Percentiles rank a stretch among this genome's conserved stretches.
phyloP scores from a whole-genome alignment of 176 grass and related monocot genomes.

The Urochloa ruziziensis region DNA sequence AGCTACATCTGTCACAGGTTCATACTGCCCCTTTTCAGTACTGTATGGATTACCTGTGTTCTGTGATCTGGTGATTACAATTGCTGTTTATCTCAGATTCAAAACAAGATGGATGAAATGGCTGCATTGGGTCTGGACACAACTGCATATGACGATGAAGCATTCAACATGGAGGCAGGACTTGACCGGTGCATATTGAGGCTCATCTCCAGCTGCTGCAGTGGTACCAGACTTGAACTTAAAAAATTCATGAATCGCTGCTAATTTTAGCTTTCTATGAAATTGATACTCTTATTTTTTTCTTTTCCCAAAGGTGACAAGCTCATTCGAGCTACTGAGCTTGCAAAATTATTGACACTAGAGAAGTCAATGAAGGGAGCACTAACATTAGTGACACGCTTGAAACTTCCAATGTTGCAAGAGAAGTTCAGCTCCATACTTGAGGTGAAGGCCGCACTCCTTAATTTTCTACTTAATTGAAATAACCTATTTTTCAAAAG shows the following conservation, averaged over 20 bases:
- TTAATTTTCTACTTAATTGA: constrained; percentile 6
- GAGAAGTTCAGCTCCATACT: constrained; percentile 82
- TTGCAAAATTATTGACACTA: constrained; percentile 67
- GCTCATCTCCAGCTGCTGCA: constrained; percentile 92
- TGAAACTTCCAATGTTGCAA: constrained; percentile 87
- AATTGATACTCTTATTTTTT: constrained; percentile 17
- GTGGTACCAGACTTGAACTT: constrained; percentile 54
- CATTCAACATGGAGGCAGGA: constrained; percentile 78
- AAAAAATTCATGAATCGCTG: background rate
- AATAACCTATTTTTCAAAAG: background rate
- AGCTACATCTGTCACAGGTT: constrained; percentile 86
- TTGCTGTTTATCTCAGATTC: constrained; percentile 53
- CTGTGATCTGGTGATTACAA: constrained; percentile 19
- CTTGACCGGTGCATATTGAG: constrained; percentile 89
- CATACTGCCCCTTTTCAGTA: constrained; percentile 15
- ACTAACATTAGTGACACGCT: constrained; percentile 78
- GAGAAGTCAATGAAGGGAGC: constrained; percentile 95
- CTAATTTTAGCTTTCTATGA: constrained; percentile 13
- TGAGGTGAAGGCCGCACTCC: constrained; percentile 51
- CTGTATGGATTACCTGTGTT: background rate
- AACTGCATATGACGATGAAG: constrained; percentile 68
- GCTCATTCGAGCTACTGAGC: constrained; percentile 80
- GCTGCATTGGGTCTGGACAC: constrained; percentile 53
- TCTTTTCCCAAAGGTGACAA: constrained; percentile 66
- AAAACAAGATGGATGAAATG: constrained; percentile 67